Evolutionary conservation across 805 yeast species (phyloP), one percentile per base, ranked within the genome.

Genomic region (Zygosaccharomyces pseudorouxii): DNA sequence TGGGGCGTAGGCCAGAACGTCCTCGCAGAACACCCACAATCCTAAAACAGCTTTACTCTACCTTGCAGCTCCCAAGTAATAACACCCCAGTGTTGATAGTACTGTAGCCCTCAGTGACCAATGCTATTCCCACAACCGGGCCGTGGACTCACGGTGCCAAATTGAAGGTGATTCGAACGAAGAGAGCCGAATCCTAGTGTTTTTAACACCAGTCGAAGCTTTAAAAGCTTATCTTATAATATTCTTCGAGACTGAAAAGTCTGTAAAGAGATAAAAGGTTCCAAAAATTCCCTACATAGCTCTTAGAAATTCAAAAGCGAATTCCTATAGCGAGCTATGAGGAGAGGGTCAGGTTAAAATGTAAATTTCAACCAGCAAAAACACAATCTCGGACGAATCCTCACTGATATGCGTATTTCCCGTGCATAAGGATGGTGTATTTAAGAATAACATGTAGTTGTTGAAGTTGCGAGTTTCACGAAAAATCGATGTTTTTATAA

Each of bases 351-450:
- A 72, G 90, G 93, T 86, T 84, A 82, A 81, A 33, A 88, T 90
- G 88, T 64, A 57, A 64, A 62, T 93, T 92, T 93, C 97, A 93
- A 92, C 97, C 96, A 92, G 99, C 99, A 92, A 92, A 92, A 88
- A 93, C 98, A 92, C 96, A 95, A 90, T 89, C 99, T 92, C 99
- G 98, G 99, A 93, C 97, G 96, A 90, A 89, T 93, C 99, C 98
- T 92, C 99, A 92, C 96, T 90, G 98, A 92, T 89, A 89, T 95
- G 96, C 96, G 98, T 93, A 92, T 89, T 92, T 96, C 98, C 98
- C 99, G 85, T 86, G 99, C 98, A 92, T 89, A 92, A 92, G 84
- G 97, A 90, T 87, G 76, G 70, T 69, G 76, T 50, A 42, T 57
- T 56, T 42, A 42, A 27, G 51, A 36, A 22, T 14, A 16, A 41